Evolutionary conservation across 2,329 filamentous ascomycete species (phyloP), one percentile per base, ranked within the genome.

Genomic region (Xylariaceae sp.): DNA sequence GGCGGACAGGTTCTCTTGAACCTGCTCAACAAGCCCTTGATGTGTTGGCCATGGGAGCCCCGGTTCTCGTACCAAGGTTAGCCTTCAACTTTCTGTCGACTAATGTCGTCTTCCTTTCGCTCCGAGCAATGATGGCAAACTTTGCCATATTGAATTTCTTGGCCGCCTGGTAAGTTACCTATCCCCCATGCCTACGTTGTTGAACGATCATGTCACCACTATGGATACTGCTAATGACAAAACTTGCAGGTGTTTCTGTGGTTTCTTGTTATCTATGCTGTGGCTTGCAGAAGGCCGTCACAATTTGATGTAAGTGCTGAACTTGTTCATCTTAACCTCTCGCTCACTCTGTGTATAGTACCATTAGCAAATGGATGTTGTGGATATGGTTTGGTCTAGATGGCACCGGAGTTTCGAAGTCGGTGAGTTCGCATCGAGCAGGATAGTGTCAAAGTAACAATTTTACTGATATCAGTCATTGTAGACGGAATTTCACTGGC

Each of bases 341-440:
- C 8, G 35, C 55, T 58, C 49, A 61, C 38, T 8, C 33, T 50
- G 1, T 29, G n/a, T n/a, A 22, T 37, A 77, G 74, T 4, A 87
- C 83, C 1, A 90, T 93, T 50, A 82, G 82, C 36, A 90, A 91
- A 65, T 94, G 88, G 88, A 92, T 94, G 87, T 77, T 93, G 2
- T 93, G 86, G 77, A 91, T 94, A 53, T 94, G 88, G 88, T 93
- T 94, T 60, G 88, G 88, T 2, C 77, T 94, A 2, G 88, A 93
- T 56, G 88, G 79, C 6, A 81, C 76, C 3, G 80, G 80, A 6
- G 82, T 84, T 34, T 73, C 80, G 38, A 65, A 72, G 53, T 79
- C 79, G 45, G 74, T 75, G 59, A 60, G 71, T 60, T 14, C 42
- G 10, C 8, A n/a, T n/a, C n/a, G n/a, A n/a, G n/a, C n/a, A n/a